Base-by-base conservation (phyloP, 2,329 filamentous ascomycete species). In the Aureobasidium sp. region DNA sequence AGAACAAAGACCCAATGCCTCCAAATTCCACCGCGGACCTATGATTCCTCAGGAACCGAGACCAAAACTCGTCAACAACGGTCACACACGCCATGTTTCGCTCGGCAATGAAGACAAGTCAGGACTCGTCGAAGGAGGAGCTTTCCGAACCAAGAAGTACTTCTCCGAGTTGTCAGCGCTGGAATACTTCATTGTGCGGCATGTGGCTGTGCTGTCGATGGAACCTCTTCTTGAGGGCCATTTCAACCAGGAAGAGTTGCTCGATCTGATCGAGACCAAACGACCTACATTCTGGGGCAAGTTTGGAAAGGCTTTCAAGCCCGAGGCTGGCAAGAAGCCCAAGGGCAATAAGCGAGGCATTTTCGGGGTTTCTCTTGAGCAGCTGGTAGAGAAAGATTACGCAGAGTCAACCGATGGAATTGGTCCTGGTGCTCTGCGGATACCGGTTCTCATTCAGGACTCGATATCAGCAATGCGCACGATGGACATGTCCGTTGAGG, bases 401-500 rank as follows among this genome's bases (percentile, higher is more conserved):
- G 91, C 93, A 35, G 93, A 98, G 65, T 97, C 90, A n/a, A 97
- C 90, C 1, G 90, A 97, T 66, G 93, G 93, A 30, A 88, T 98
- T 57, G 93, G 93, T 0, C 90, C 93, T 10, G 91, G 90, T 16
- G 86, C 89, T 12, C 77, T 98, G 54, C 86, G 89, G 50, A 88
- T 98, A 37, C 93, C 93, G 2, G 87, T 89, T n/a, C 77, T 98
- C 49, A 80, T 98, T n/a, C 91, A 97, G 64, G 91, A 96, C 66
- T 84, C 91, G 44, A 85, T 98, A 32, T 86, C 88, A 3, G 90
- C 90, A 11, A 95, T 98, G 88, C 84, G 90, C 62, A 93, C 91
- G 70, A 97, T 98, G 89, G 93, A 98, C 68, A 90, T 98, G 74
- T 97, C 91, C 1, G 89, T 98, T 1, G 93, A 98, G 70, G 93